A percentile compares a stretch with the other conserved stretches of the same genome.
These are phyloP conservation scores for Pyrus pyrifolia DNA, from an alignment of 306 rosid species.

Conservation along the genomic window DNA sequence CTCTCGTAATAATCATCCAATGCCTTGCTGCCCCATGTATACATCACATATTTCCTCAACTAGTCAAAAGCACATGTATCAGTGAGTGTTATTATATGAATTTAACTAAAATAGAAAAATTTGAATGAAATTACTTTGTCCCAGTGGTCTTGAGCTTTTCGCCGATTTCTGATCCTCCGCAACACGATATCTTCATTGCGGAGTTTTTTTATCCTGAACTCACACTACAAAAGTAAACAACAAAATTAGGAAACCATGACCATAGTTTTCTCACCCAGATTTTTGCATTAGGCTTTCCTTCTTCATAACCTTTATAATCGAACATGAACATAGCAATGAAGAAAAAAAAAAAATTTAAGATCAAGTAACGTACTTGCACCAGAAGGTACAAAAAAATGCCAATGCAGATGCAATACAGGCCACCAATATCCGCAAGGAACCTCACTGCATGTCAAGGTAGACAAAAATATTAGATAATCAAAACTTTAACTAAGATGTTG, in stretches of 20 bases:
- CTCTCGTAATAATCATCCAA: slow-evolving; percentile 30
- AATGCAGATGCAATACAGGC: slow-evolving; percentile 85
- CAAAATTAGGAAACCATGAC: neutral
- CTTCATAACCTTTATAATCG: neutral
- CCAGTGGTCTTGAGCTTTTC: slow-evolving; percentile 83
- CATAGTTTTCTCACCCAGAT: neutral
- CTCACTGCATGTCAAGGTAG: slow-evolving; percentile 51
- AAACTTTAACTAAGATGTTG: neutral
- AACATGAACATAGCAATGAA: neutral
- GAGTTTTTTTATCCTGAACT: slow-evolving; percentile 72
- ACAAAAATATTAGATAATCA: slow-evolving; percentile 18
- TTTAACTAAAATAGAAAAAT: slow-evolving; percentile 2
- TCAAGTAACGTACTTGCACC: slow-evolving; percentile 53
- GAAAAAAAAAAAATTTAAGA: neutral
- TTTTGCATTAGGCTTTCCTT: neutral
- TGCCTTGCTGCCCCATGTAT: slow-evolving; percentile 55
- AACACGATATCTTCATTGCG: slow-evolving; percentile 68
- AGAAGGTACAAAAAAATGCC: slow-evolving; percentile 81
- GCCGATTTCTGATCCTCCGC: slow-evolving; percentile 63
- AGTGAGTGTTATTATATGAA: slow-evolving; percentile 7
- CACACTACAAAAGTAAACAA: slow-evolving; percentile 45
- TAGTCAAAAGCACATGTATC: slow-evolving; percentile 24
- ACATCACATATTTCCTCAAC: slow-evolving; percentile 96
- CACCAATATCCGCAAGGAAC: slow-evolving; percentile 98
- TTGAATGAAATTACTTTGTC: slow-evolving; percentile 57